These are phyloP conservation scores for Cryptosporidium baileyi DNA, from an alignment of 169 alveolate species.

Conservation along the genomic window DNA sequence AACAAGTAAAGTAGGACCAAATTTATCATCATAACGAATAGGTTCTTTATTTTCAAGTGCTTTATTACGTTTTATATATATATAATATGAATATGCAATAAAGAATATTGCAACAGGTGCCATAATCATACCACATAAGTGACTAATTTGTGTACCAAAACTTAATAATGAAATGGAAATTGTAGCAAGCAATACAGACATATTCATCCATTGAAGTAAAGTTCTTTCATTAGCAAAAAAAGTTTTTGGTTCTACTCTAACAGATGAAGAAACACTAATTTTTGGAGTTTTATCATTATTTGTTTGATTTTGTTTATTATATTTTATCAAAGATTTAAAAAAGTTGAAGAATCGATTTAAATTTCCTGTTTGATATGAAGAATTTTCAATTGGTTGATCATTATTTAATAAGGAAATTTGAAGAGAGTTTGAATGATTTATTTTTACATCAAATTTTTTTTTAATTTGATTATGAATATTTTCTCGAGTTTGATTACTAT, in stretches of 20 bases:
- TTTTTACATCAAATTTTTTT: too few relatives aligned
- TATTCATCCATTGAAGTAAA: conserved; percentile 80
- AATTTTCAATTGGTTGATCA: neutral
- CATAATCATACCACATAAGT: conserved; percentile 78
- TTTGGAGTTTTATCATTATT: conserved; percentile 31
- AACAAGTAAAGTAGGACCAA: conserved; percentile 73
- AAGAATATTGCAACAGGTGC: conserved; percentile 82
- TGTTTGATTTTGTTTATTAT: neutral
- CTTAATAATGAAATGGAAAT: conserved; percentile 78
- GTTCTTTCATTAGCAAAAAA: conserved; percentile 83
- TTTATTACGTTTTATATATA: conserved; percentile 76
- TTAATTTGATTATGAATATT: neutral
- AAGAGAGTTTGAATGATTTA: neutral
- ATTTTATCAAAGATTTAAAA: too few relatives aligned
- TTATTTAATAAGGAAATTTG: conserved; percentile 42
- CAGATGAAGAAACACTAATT: conserved; percentile 70
- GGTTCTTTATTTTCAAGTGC: conserved; percentile 81
- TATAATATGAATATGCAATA: conserved; percentile 77
- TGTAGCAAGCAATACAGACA: conserved; percentile 79
- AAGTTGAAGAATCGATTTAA: neutral
- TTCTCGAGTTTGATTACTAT: neutral
- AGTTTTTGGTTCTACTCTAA: conserved; percentile 83
- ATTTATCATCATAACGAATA: conserved; percentile 77
- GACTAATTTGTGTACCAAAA: conserved; percentile 77
- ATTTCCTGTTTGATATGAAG: conserved; percentile 3